A percentile compares a stretch with the other conserved stretches of the same genome.
phyloP scores from a whole-genome alignment of 2,329 filamentous ascomycete species.

The Fusarium penzigii region DNA sequence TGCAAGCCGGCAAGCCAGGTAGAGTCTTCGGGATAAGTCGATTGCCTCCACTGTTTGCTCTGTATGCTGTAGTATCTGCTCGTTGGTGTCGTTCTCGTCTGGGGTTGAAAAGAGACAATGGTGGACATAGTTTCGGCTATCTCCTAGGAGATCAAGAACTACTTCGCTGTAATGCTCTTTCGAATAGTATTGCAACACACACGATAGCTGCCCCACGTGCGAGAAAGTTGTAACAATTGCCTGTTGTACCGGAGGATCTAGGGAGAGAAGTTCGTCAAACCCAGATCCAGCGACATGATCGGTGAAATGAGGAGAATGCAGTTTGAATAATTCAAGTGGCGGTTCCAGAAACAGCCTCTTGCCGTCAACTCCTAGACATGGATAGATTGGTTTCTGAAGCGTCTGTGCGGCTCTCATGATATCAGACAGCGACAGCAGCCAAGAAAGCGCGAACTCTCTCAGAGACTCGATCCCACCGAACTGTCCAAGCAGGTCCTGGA shows the following conservation, averaged over 20 bases:
- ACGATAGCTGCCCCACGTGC: conserved; percentile 6
- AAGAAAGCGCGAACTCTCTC: conserved; percentile 5
- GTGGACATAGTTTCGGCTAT: conserved; percentile 9
- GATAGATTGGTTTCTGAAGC: conserved; percentile 9
- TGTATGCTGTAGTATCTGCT: conserved; percentile 1
- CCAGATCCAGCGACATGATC: too few species aligned
- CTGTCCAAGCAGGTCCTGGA: conserved; percentile 6
- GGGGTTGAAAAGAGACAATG: conserved; percentile 6
- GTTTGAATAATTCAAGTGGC: neutral
- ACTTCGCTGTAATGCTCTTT: neutral
- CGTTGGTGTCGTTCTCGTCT: neutral
- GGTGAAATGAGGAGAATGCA: too few species aligned
- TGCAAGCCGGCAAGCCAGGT: conserved; percentile 6
- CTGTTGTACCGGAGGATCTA: too few species aligned
- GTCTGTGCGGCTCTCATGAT: conserved; percentile 10
- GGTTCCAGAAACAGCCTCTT: conserved; percentile 1
- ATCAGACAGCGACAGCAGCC: conserved; percentile 7
- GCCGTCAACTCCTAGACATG: conserved; percentile 8
- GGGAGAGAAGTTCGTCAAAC: too few species aligned
- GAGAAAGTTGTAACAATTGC: neutral
- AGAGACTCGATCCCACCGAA: conserved; percentile 8
- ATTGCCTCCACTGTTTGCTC: neutral
- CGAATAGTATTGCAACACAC: conserved; percentile 8
- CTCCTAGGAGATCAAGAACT: conserved; percentile 5
- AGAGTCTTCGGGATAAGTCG: neutral